A percentile compares a stretch with the other conserved stretches of the same genome.
phyloP scores from a whole-genome alignment of 176 grass and related monocot species.

The Carex myosuroides region DNA sequence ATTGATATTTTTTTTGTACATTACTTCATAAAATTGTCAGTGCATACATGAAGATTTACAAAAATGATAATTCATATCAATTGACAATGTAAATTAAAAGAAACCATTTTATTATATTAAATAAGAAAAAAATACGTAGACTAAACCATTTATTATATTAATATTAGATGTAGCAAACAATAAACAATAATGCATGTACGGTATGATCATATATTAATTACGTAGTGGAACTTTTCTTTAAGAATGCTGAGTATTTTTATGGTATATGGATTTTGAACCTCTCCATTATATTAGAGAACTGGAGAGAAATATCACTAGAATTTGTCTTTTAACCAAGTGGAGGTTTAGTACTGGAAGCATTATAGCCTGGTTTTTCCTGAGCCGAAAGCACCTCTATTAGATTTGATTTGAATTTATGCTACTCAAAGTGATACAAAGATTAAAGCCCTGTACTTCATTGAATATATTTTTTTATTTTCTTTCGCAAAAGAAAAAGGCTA shows the following conservation, averaged over 20 bases:
- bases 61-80: neutral
- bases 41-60: neutral
- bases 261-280: neutral
- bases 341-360: slow-evolving; percentile 17
- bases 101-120: neutral
- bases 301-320: neutral
- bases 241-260: neutral
- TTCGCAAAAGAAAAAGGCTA: slow-evolving; percentile 1
- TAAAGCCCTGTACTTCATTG: slow-evolving; percentile 2
- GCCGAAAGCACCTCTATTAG: slow-evolving; percentile 18
- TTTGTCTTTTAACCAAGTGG: slow-evolving; percentile 16
- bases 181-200: neutral
- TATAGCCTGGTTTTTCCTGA: neutral
- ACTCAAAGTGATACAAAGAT: neutral
- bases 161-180: too few species aligned
- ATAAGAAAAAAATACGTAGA: neutral
- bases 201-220: neutral
- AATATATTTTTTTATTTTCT: neutral
- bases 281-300: neutral
- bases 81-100: neutral
- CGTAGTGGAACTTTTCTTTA: neutral
- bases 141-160: neutral
- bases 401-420: slow-evolving; percentile 5
- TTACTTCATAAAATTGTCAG: neutral
- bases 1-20: neutral